A percentile compares a stretch with the other conserved stretches of the same genome.
Evolutionary conservation across 106 monocot genomes (phyloP).

Genomic region (Gastrodia elata): DNA sequence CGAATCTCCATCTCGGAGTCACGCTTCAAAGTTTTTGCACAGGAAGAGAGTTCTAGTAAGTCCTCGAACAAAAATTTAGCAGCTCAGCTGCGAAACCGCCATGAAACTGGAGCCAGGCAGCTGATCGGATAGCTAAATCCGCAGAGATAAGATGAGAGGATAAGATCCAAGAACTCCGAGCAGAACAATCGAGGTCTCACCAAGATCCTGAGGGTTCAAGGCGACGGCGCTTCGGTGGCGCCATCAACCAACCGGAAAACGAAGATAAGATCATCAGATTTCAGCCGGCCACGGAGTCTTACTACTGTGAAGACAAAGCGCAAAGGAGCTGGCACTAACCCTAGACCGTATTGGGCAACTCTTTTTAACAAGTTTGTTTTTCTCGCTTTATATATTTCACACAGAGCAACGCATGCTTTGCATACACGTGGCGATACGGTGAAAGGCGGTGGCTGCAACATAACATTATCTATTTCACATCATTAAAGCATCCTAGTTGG

Average conservation of each 20-base stretch:
- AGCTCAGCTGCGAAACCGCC: not conserved
- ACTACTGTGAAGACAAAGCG: not conserved
- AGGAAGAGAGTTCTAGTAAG: not conserved
- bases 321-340: not conserved
- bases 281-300: not conserved
- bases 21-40: not conserved
- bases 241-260: not conserved
- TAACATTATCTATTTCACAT: not conserved
- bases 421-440: not conserved
- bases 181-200: not conserved
- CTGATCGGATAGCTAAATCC: not conserved
- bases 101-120: not conserved
- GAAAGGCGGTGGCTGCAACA: not conserved
- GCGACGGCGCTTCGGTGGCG: not conserved
- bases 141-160: not conserved
- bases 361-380: not conserved
- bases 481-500: not conserved
- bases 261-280: not conserved
- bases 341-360: not conserved
- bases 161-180: not conserved
- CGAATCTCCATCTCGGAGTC: constrained; percentile 4
- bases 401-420: not conserved
- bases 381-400: not conserved
- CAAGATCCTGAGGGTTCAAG: not conserved
- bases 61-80: not conserved